Base-by-base conservation (phyloP, 805 yeast genomes). In the Sugiyamaella valdiviana region DNA sequence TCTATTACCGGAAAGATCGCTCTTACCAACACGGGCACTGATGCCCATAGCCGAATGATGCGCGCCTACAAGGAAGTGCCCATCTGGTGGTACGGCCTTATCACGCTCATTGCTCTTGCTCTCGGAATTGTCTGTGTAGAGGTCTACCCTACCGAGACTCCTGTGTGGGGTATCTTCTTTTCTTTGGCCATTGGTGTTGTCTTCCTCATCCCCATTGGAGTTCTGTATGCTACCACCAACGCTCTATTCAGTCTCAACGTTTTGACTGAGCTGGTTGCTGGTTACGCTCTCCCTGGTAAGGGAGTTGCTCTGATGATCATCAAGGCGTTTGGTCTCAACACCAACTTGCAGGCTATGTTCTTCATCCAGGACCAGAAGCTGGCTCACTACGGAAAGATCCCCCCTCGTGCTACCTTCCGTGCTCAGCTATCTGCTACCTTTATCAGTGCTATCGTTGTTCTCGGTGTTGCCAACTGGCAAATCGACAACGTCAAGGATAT, bases 51-150 rank as follows among this genome's bases (percentile, higher is more conserved):
- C 15, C 32, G 50, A 32, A 69, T 78, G 57, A 78, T 77, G 79
- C 60, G 56, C 40, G 67, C 63, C 48, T 82, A 83, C 62, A 74
- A 74, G 36, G 88, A 83, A 54, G 86, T 80, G 17, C 93, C 95
- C 1, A 84, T 79, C 54, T 79, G 82, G 81, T 82, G 88, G 86
- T 83, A 75, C 36, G 47, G 77, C n/a, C 52, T 68, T 12, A 69
- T 81, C 22, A 67, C 79, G 6, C 53, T 69, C 2, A 64, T 75
- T 39, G 62, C 73, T 64, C 72, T 61, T 21, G 66, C 67, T 1
- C 66, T 79, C 48, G 70, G 73, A 60, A 76, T 63, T 44, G 70
- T 68, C 6, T 58, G 68, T 23, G 64, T 74, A 36, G 65, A 67
- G 47, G 63, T 61, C 12, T 74, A 73, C 65, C 53, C 54, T 14